Evolutionary conservation across 2,329 filamentous ascomycete genomes (phyloP).

Genomic region (Neopestalotiopsis clavispora): DNA sequence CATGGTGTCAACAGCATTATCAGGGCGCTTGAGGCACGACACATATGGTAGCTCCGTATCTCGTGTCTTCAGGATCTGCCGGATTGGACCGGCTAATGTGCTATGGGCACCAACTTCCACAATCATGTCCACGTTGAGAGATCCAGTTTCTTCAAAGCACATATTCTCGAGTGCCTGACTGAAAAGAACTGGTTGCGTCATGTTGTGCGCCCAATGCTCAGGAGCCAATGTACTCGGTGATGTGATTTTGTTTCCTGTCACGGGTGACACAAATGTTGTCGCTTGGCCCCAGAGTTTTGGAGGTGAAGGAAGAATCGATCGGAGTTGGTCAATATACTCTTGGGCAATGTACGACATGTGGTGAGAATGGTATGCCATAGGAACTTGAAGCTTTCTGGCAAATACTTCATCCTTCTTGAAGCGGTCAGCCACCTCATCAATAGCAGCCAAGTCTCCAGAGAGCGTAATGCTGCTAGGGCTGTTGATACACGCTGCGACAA

Average conservation of each 20-base stretch:
- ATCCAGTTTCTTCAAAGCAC: no score
- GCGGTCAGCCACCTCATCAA: conserved; percentile 22
- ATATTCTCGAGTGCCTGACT: background rate
- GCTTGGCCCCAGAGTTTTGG: background rate
- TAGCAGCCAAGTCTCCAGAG: conserved; percentile 27
- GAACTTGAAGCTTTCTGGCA: conserved; percentile 15
- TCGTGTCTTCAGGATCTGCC: background rate
- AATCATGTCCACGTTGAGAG: no score
- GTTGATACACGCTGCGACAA: conserved; percentile 33
- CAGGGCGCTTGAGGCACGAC: background rate
- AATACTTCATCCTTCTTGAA: conserved; percentile 19
- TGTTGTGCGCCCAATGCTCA: conserved; percentile 19
- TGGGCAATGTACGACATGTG: conserved; percentile 29
- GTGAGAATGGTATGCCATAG: conserved; percentile 36
- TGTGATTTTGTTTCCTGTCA: no score
- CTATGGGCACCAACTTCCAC: background rate
- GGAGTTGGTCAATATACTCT: conserved; percentile 23
- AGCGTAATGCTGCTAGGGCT: conserved; percentile 35
- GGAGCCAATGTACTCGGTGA: background rate
- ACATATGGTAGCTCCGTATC: background rate
- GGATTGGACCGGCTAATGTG: background rate
- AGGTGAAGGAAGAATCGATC: background rate
- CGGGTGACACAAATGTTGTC: background rate
- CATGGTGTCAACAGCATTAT: background rate
- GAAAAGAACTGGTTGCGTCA: conserved; percentile 17